phyloP scores from a whole-genome alignment of 2,329 filamentous ascomycete genomes.

The Aureobasidium melanogenum region DNA sequence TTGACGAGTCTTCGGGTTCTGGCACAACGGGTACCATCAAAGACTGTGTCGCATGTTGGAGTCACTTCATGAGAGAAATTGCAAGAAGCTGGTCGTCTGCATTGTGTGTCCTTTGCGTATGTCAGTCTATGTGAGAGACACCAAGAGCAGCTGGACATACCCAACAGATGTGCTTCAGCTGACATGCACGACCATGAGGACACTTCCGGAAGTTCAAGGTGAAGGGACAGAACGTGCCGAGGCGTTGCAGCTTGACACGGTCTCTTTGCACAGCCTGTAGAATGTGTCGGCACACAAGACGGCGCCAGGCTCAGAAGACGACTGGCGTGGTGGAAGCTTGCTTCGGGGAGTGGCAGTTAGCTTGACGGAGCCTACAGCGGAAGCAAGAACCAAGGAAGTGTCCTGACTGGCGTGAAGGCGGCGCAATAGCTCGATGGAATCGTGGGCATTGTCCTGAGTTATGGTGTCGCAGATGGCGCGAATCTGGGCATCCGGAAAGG shows the following conservation, averaged over 20 bases:
- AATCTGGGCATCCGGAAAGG: background rate
- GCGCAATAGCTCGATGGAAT: background rate
- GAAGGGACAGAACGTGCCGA: background rate
- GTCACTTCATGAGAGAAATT: background rate
- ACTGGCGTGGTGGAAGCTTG: background rate
- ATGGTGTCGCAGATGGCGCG: background rate
- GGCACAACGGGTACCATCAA: background rate
- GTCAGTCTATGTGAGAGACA: background rate
- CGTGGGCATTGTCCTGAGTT: background rate
- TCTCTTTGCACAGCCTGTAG: background rate
- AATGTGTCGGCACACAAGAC: background rate
- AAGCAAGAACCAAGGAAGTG: background rate
- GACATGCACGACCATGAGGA: background rate
- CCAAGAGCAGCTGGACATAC: background rate
- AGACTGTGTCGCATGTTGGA: background rate
- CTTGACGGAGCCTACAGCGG: background rate
- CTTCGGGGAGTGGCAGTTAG: background rate
- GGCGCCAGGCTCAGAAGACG: background rate
- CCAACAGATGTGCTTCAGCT: background rate
- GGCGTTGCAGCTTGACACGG: background rate
- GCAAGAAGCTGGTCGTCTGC: background rate
- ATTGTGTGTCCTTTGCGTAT: background rate
- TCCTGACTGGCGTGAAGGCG: background rate
- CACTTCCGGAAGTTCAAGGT: background rate
- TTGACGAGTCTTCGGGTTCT: background rate